Evolutionary conservation across 2,329 filamentous ascomycete genomes (phyloP), one percentile per base, ranked within the genome.

Genomic region (Trichoderma semiorbis): DNA sequence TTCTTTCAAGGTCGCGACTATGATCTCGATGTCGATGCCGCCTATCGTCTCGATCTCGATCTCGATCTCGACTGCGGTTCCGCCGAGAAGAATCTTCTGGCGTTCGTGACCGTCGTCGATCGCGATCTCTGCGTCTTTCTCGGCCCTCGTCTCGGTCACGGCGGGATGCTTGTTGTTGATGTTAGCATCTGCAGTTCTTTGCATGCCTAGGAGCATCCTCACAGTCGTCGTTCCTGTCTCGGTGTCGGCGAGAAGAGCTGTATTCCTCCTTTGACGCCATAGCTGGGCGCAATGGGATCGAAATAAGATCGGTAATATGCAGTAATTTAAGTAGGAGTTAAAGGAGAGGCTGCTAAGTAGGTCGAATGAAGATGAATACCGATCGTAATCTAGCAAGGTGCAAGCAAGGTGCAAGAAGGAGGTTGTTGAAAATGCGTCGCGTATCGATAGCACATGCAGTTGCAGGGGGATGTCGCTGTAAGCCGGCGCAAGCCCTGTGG

Each of bases 41-140:
- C 39, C 71, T 57, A 12, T 21, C 26, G n/a, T 62, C 60, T 34
- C 60, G 36, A 5, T 72, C 69, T 34, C 60, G 36, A 5, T 72
- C 69, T n/a, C 55, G 11, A 28, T 73, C 66, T 10, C 66, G 72
- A 30, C 70, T 72, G 11, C 71, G 73, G 58, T 69, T 71, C 61
- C 62, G 66, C 60, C 73, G 72, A 55, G 60, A 63, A 4, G 76
- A 75, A 11, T 74, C 73, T 30, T 80, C 79, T 36, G 79, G 80
- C 3, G 78, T 80, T 28, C 77, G 74, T 6, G 81, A 81, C 10
- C 80, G 77, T 69, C 78, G 76, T 64, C 78, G 75, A 26, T 80
- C 78, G 74, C 77, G 78, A 57, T 77, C 78, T 71, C 76, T 74
- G 11, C 74, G 75, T 57, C 80, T 77, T 60, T 78, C 76, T 72